Evolutionary conservation across 805 yeast genomes (phyloP), one percentile per base, ranked within the genome.

Genomic region (Naumovozyma castellii): DNA sequence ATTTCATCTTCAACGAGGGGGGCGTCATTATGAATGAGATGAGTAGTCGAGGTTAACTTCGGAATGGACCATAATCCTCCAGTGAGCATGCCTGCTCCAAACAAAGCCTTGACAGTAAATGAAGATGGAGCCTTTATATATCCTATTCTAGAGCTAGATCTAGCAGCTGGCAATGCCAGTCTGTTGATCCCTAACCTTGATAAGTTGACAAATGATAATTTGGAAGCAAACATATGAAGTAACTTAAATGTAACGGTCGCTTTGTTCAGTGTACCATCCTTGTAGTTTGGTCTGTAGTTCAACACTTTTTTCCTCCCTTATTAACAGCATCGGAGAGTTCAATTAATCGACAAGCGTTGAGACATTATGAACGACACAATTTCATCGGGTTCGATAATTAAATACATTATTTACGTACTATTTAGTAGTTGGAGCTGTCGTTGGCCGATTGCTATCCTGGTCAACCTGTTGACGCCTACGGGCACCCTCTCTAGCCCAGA

Each of bases 401-500:
- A n/a, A n/a, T n/a, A n/a, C n/a, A n/a, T n/a, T n/a, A n/a, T n/a
- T n/a, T n/a, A n/a, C n/a, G n/a, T n/a, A n/a, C n/a, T n/a, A n/a
- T n/a, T n/a, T n/a, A n/a, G n/a, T n/a, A n/a, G n/a, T n/a, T n/a
- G n/a, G n/a, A n/a, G n/a, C n/a, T n/a, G n/a, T n/a, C n/a, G n/a
- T n/a, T n/a, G n/a, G n/a, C n/a, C n/a, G 27, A 22, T 22, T 22
- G 9, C 10, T 6, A 22, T 22, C 10, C 27, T 22, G 27, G 10
- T 30, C 20, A 18, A 47, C 39, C 28, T 43, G 49, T 40, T 60
- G 65, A 33, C 75, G 62, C 46, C 87, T 66, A 48, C 86, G 70
- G 2, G 76, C 74, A 1, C 85, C 84, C 57, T 87, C 95, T 49
- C 81, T 72, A 17, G 78, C 76, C 97, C 97, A 92, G 56, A 87